Evolutionary conservation across 768 basidiomycete genomes (phyloP).

Genomic region (Boletus fagicola): DNA sequence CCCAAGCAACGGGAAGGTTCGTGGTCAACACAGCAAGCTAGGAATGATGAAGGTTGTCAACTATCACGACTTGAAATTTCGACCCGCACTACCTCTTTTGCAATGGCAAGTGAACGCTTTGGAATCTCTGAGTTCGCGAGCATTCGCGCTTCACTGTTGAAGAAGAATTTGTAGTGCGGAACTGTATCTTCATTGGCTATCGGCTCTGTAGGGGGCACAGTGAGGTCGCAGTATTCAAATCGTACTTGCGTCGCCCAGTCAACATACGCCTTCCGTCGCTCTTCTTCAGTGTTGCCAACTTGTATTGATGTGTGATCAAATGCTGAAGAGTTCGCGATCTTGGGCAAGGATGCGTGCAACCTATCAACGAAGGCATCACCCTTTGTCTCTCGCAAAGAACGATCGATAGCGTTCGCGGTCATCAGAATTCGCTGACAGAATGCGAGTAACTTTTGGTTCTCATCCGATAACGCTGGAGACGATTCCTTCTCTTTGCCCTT

Average conservation of each 20-base stretch:
- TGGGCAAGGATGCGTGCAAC: constrained; percentile 73
- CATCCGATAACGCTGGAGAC: constrained; percentile 51
- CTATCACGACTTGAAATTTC: background rate
- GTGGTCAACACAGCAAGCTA: constrained; percentile 92
- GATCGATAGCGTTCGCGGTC: constrained; percentile 83
- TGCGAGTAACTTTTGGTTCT: constrained; percentile 70
- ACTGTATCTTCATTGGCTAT: constrained; percentile 47
- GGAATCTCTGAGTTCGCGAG: constrained; percentile 83
- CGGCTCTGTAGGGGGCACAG: constrained; percentile 39
- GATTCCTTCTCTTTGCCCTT: constrained; percentile 55
- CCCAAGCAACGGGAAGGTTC: constrained; percentile 92
- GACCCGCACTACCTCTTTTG: constrained; percentile 73
- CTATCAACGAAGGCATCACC: constrained; percentile 83
- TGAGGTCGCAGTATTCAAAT: constrained; percentile 92
- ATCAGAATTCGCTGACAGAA: constrained; percentile 87
- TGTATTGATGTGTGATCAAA: constrained; percentile 38
- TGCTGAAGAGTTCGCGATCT: constrained; percentile 54
- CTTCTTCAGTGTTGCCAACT: constrained; percentile 63
- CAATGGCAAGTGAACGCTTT: constrained; percentile 89
- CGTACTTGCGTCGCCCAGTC: constrained; percentile 80
- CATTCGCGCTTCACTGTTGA: constrained; percentile 81
- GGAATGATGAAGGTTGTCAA: constrained; percentile 15
- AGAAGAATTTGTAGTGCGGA: constrained; percentile 81
- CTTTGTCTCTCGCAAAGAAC: constrained; percentile 84
- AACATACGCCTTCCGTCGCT: constrained; percentile 65